Percentiles rank a stretch among this genome's conserved stretches.
Evolutionary conservation across 352 stramenopile species (phyloP).

Genomic region (Globisporangium nunn): DNA sequence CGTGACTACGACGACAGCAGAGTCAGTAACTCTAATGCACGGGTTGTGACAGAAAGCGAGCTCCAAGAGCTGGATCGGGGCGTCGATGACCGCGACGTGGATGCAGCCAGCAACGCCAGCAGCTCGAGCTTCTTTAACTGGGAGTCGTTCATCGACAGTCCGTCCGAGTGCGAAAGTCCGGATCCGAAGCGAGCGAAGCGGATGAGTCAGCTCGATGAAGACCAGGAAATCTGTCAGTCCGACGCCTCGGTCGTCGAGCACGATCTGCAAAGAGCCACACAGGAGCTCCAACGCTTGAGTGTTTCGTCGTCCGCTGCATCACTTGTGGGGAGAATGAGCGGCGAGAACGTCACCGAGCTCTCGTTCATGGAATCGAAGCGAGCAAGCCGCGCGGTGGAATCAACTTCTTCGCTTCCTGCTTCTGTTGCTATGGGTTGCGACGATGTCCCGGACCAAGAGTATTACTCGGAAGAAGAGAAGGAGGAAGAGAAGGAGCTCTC

Average conservation of each 20-base stretch:
- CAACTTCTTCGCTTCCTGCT: background rate
- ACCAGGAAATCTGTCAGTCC: background rate
- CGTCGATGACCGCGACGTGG: conserved; percentile 1
- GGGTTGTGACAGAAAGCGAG: background rate
- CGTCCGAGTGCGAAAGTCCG: conserved; percentile 26
- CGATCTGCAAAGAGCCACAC: conserved; percentile 2
- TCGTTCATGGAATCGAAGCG: conserved; percentile 1
- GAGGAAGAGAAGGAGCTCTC: conserved; percentile 34
- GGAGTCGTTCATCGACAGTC: conserved; percentile 57
- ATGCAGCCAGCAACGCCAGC: conserved; percentile 11
- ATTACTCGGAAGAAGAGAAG: conserved; percentile 12
- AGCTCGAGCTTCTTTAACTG: conserved; percentile 36
- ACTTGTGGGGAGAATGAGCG: background rate
- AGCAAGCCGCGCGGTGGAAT: background rate
- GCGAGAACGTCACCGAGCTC: conserved; percentile 9
- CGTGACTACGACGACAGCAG: background rate
- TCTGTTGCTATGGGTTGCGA: background rate
- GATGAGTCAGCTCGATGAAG: conserved; percentile 7
- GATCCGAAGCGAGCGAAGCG: conserved; percentile 17
- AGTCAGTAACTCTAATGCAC: background rate
- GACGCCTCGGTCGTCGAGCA: background rate
- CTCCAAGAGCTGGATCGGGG: background rate
- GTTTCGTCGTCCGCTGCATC: background rate
- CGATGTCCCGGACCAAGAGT: conserved; percentile 5
- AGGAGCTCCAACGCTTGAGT: conserved; percentile 1